Evolutionary conservation across 371 early-diverging fungal genomes (phyloP).

Genomic region (Mucor sp.): DNA sequence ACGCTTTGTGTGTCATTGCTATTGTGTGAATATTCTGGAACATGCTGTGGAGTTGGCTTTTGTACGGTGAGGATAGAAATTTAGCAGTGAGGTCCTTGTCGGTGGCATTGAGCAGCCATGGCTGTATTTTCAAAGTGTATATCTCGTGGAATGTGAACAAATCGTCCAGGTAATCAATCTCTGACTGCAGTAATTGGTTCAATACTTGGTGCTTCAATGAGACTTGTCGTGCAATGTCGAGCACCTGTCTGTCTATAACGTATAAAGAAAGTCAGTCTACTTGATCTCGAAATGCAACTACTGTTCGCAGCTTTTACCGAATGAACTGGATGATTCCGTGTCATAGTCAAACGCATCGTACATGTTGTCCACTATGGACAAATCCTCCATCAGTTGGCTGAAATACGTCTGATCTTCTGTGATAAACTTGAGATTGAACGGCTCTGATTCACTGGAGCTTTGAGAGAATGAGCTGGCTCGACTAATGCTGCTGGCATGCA

Average conservation of each 20-base stretch:
- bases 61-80: neutral
- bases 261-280: neutral
- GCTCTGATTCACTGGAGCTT: neutral
- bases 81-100: constrained; percentile 11
- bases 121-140: constrained; percentile 6
- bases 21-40: constrained; percentile 9
- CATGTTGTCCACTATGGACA: constrained; percentile 19
- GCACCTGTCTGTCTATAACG: constrained; percentile 14
- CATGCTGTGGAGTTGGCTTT: constrained; percentile 6
- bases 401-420: constrained; percentile 9
- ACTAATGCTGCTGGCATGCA: neutral
- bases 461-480: neutral
- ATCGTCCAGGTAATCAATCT: constrained; percentile 16
- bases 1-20: constrained; percentile 1
- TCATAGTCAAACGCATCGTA: constrained; percentile 11
- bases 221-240: constrained; percentile 18
- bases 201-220: constrained; percentile 14
- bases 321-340: neutral
- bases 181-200: constrained; percentile 15
- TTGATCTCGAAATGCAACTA: no score
- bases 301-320: constrained; percentile 3
- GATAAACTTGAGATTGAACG: constrained; percentile 13
- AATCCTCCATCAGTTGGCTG: constrained; percentile 16
- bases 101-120: constrained; percentile 18
- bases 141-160: constrained; percentile 22